These are phyloP conservation scores for Keithomyces neogunnii DNA, from an alignment of 2,329 filamentous ascomycete species.

Conservation along the genomic window DNA sequence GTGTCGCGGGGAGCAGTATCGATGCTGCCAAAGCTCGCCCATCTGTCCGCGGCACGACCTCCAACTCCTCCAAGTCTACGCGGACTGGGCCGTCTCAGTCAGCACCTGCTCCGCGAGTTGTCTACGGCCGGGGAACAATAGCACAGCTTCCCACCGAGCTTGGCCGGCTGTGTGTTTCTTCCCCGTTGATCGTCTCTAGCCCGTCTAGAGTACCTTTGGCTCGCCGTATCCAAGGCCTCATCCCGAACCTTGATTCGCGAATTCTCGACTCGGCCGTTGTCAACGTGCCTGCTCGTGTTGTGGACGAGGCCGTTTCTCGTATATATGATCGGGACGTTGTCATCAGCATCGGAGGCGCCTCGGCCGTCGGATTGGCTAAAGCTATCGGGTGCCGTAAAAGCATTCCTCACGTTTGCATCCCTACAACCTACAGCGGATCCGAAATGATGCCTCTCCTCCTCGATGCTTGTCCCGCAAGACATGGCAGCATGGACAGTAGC, in stretches of 20 bases:
- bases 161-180: slow-evolving; percentile 19
- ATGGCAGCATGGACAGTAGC: slow-evolving; percentile 3
- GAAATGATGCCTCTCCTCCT: slow-evolving; percentile 41
- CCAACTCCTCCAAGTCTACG: slow-evolving; percentile 3
- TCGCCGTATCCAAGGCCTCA: slow-evolving; percentile 21
- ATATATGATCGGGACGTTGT: slow-evolving; percentile 42
- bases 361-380: slow-evolving; percentile 51
- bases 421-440: slow-evolving; percentile 50
- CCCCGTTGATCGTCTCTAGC: slow-evolving; percentile 28
- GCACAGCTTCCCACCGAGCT: slow-evolving; percentile 25
- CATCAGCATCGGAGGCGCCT: slow-evolving; percentile 54
- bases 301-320: slow-evolving; percentile 19
- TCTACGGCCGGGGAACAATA: slow-evolving; percentile 25
- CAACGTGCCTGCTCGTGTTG: slow-evolving; percentile 17
- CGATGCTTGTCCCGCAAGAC: slow-evolving; percentile 11
- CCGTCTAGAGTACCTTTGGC: slow-evolving; percentile 28
- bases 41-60: background rate
- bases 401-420: slow-evolving; percentile 50
- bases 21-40: background rate
- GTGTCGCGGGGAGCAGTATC: slow-evolving; percentile 1
- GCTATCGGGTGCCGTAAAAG: slow-evolving; percentile 43
- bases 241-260: slow-evolving; percentile 23
- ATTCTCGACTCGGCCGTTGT: slow-evolving; percentile 25
- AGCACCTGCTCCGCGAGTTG: slow-evolving; percentile 19
- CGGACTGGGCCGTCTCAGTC: slow-evolving; percentile 3